Base-by-base conservation (phyloP, 2,329 filamentous ascomycete genomes). In the Grosmannia clavigera region DNA sequence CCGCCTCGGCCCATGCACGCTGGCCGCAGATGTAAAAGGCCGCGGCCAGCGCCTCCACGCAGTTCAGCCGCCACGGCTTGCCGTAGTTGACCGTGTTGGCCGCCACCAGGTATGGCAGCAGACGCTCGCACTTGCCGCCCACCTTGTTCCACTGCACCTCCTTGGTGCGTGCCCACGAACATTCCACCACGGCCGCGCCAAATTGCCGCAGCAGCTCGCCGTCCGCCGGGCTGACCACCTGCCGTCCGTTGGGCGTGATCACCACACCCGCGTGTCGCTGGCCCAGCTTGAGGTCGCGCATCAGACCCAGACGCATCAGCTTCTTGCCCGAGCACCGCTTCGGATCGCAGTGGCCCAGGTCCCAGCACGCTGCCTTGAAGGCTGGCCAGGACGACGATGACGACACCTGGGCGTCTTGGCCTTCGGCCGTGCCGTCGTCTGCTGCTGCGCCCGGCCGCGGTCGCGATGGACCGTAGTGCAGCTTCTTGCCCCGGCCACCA, bases 11-110 rank as follows among this genome's bases (percentile, higher is more conserved):
- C 94, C 94, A 99, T 57, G 96, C 92, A 7, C 81, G 72, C 68
- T 94, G 90, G 5, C 94, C 90, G 67, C 92, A 97, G 64, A 99
- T 99, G 68, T 82, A 89, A 69, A 95, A 99, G 27, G 89, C 90
- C 3, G 94, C 92, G 0, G 91, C 94, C 55, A 99, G 78, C 4
- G 94, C 94, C 76, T 99, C 94, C 35, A 91, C 94, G 68, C 94
- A 99, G 73, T 99, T 99, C 64, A 99, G 73, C 59, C 92, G 81
- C 89, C 92, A 96, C 5, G 94, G 94, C 69, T 90, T 89, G 62
- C 94, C 94, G 74, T 99, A 99, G 75, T 99, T 99, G 69, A 96
- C 94, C 1, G 88, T 87, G 71, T 99, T 99, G 55, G 94, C 94
- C 6, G 94, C 94, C 57, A 99, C 92, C 9, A 99, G 84, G 72